Conservation (phyloP, 805 yeast species). For the Myxozyma vanderwaltii region DNA sequence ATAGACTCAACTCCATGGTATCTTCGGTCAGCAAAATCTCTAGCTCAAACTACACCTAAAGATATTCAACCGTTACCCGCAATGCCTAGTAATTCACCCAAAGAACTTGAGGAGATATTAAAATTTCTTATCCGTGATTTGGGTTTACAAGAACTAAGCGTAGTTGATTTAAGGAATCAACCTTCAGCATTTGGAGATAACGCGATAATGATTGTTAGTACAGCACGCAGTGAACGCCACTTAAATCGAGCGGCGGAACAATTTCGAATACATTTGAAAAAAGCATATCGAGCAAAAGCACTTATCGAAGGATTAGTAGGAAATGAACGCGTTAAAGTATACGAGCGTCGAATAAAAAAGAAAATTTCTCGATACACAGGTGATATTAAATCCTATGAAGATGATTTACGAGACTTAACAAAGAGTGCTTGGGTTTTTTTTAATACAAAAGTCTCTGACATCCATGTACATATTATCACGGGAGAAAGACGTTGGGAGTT, state of each 20-base stretch:
- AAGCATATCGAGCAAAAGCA: constrained; percentile 50
- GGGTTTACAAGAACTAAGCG: constrained; percentile 62
- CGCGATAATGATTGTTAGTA: constrained; percentile 59
- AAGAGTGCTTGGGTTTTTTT: constrained; percentile 80
- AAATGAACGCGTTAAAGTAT: constrained; percentile 54
- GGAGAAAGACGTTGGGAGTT: constrained; percentile 65
- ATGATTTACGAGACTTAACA: constrained; percentile 52
- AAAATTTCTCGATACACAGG: constrained; percentile 56
- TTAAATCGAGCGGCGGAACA: constrained; percentile 67
- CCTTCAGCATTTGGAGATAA: constrained; percentile 47
- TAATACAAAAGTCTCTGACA: constrained; percentile 63
- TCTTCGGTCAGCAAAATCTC: constrained; percentile 8
- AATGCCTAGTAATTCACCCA: constrained; percentile 64
- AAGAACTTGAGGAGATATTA: constrained; percentile 50
- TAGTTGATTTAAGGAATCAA: constrained; percentile 63
- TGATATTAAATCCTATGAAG: constrained; percentile 55
- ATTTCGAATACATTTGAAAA: constrained; percentile 61
- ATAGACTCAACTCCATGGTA: constrained; percentile 30
- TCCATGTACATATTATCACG: constrained; percentile 74
- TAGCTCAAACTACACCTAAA: background rate
- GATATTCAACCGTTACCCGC: constrained; percentile 51
- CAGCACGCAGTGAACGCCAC: constrained; percentile 79
- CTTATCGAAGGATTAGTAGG: constrained; percentile 72
- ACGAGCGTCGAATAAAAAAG: constrained; percentile 54
- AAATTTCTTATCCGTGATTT: constrained; percentile 56